These are phyloP conservation scores for Lachnellula cervina DNA, from an alignment of 2,329 filamentous ascomycete genomes.

Conservation along the genomic window DNA sequence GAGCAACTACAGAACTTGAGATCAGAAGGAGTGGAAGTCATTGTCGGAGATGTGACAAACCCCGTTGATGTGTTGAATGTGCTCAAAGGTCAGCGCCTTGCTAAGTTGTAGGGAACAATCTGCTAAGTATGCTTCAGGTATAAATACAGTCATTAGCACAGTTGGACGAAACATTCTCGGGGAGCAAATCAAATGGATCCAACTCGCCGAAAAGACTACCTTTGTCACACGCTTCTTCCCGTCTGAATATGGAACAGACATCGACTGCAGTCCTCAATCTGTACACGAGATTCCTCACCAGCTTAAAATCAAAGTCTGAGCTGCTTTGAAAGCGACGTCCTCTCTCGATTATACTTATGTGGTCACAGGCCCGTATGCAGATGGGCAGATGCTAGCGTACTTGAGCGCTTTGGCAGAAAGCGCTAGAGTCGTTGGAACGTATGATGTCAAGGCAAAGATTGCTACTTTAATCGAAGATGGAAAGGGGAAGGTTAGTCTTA, in stretches of 20 bases:
- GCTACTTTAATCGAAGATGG: constrained; percentile 60
- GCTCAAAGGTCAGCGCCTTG: constrained; percentile 36
- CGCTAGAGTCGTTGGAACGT: constrained; percentile 45
- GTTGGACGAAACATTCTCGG: constrained; percentile 60
- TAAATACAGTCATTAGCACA: constrained; percentile 62
- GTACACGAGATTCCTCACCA: constrained; percentile 62
- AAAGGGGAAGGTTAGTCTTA: constrained; percentile 59
- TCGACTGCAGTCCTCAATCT: constrained; percentile 54
- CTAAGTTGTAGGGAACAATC: not conserved
- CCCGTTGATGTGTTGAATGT: constrained; percentile 50
- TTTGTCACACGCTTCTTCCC: constrained; percentile 58
- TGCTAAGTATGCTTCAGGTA: constrained; percentile 29
- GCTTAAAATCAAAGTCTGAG: constrained; percentile 63
- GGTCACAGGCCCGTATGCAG: constrained; percentile 17
- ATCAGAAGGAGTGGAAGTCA: constrained; percentile 48
- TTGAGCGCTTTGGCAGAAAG: not conserved
- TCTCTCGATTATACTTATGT: constrained; percentile 56
- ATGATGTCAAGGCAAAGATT: constrained; percentile 50
- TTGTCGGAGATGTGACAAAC: constrained; percentile 50
- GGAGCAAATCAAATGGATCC: constrained; percentile 57
- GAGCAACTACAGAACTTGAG: constrained; percentile 37
- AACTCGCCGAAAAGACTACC: constrained; percentile 55
- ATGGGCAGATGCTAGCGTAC: not conserved
- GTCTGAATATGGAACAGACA: constrained; percentile 48
- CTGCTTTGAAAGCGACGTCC: constrained; percentile 49